Evolutionary conservation across 2,329 filamentous ascomycete species (phyloP).

Genomic region (Allantophomopsis lycopodina): DNA sequence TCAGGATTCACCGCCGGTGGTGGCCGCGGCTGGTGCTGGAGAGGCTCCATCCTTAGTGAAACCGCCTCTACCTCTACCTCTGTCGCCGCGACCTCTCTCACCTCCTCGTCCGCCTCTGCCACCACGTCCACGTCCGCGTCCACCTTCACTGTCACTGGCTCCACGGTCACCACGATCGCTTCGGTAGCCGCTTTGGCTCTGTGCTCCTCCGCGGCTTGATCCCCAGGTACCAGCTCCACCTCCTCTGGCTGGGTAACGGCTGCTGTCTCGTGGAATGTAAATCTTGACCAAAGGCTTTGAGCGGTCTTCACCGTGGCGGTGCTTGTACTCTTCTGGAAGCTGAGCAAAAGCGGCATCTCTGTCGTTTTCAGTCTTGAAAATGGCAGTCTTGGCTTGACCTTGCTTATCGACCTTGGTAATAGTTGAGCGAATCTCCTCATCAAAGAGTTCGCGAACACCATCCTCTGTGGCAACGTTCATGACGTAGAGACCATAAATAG

Average conservation of each 20-base stretch:
- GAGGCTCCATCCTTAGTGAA: slow-evolving; percentile 42
- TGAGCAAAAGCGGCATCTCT: slow-evolving; percentile 67
- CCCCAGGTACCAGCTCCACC: slow-evolving; percentile 57
- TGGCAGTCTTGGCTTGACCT: slow-evolving; percentile 67
- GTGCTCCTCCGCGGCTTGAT: slow-evolving; percentile 46
- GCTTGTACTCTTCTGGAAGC: slow-evolving; percentile 65
- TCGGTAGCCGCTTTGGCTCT: slow-evolving; percentile 64
- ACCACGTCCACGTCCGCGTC: slow-evolving; percentile 42
- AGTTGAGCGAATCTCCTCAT: slow-evolving; percentile 70
- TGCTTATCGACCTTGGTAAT: slow-evolving; percentile 69
- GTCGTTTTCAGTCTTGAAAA: slow-evolving; percentile 69
- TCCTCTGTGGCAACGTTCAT: slow-evolving; percentile 76
- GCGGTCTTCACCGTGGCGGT: slow-evolving; percentile 52
- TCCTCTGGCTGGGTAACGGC: slow-evolving; percentile 21
- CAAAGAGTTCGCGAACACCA: slow-evolving; percentile 68
- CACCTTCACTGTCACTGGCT: slow-evolving; percentile 57
- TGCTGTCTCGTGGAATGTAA: slow-evolving; percentile 53
- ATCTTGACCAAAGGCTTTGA: slow-evolving; percentile 73
- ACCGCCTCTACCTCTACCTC: slow-evolving; percentile 40
- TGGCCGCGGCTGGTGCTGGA: slow-evolving; percentile 32
- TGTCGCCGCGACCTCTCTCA: slow-evolving; percentile 39
- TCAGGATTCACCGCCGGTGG: slow-evolving; percentile 21
- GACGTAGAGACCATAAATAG: slow-evolving; percentile 77
- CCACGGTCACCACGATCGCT: slow-evolving; percentile 58
- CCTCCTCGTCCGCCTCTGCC: slow-evolving; percentile 37